Base-by-base conservation (phyloP, 1,284 basidiomycete genomes). In the Sanghuangporus weigelae region DNA sequence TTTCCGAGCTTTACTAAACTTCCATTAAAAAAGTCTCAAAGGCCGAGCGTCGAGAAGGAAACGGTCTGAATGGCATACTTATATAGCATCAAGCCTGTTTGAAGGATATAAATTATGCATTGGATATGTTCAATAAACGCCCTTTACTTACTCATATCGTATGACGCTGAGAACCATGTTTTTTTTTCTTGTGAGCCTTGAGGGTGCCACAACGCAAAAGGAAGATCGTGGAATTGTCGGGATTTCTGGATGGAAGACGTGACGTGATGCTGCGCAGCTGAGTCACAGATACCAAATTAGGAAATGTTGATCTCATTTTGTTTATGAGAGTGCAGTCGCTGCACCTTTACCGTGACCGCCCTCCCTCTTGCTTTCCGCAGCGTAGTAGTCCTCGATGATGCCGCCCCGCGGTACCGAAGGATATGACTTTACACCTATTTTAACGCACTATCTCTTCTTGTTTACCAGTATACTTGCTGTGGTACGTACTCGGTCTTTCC, bases 381-480 rank as follows among this genome's bases (percentile, higher is more conserved):
- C 53, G 31, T 19, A 31, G 26, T 31, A 31, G 26, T 31, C 26
- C 26, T 31, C 51, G 38, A 61, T 54, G 53, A 82, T 82, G 81
- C 77, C 81, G 64, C 81, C 81, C 57, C 74, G 81, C 69, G 79
- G 77, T 66, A 83, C 77, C 72, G 81, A 83, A 68, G 81, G 89
- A 31, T 82, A 90, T 68, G 90, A 92, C 75, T 90, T 92, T 66
- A 91, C 87, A 3, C 90, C 92, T 69, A 89, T 96, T 68, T 81
- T 95, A 67, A 90, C 92, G 21, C 93, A 96, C 75, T 94, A 95
- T 73, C 81, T 95, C 71, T 94, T 97, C 73, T 80, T 96, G 44
- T 87, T 91, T 73, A 96, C 95, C 1, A 87, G 89, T 66, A 82
- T 94, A 64, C 82, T 98, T 57, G 82, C 92, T 49, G 75, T 92